Base-by-base conservation (phyloP, 495 filamentous ascomycete species). In the Xylaria telfairii region DNA sequence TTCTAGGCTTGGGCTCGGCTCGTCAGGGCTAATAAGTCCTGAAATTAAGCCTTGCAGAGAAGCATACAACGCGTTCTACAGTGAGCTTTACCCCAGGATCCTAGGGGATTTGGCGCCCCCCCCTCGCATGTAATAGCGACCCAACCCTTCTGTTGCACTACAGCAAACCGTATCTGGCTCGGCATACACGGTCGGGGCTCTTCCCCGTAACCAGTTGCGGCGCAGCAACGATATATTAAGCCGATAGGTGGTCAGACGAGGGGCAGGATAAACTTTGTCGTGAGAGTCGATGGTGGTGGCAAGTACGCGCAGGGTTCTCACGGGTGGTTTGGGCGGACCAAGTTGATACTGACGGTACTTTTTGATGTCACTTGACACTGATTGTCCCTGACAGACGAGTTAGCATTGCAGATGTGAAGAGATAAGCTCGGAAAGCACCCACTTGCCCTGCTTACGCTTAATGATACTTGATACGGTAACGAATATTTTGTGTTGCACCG, bases 191-290 rank as follows among this genome's bases (percentile, higher is more conserved):
- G 46, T 10, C 28, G 42, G 65, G 39, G 28, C 21, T 44, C 44
- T 63, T 54, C 46, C 51, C 46, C 32, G 32, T 51, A 44, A 49
- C 67, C 56, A 61, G 56, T 60, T 19, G 56, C 30, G 66, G 66
- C 41, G 12, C 37, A 41, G 24, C 30, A n/a, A 60, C 67, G 21
- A 39, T 63, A 69, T 62, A 53, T 69, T 69, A 69, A 69, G 59
- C 44, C 28, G 57, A 54, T 24, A 28, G 54, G 57, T 69, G 67
- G 67, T 63, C 67, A 69, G 67, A 61, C 57, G 19, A 13, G 37
- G 28, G 3, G n/a, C 26, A 61, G 12, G 4, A 53, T 3, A 26
- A 19, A 56, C 28, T 49, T 30, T 9, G 64, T 32, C n/a, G 51
- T 30, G 24, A 42, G 34, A 67, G 17, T 41, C 42, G 56, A 15